phyloP scores from a whole-genome alignment of 208 protist genomes.

The Leishmania martiniquensis region DNA sequence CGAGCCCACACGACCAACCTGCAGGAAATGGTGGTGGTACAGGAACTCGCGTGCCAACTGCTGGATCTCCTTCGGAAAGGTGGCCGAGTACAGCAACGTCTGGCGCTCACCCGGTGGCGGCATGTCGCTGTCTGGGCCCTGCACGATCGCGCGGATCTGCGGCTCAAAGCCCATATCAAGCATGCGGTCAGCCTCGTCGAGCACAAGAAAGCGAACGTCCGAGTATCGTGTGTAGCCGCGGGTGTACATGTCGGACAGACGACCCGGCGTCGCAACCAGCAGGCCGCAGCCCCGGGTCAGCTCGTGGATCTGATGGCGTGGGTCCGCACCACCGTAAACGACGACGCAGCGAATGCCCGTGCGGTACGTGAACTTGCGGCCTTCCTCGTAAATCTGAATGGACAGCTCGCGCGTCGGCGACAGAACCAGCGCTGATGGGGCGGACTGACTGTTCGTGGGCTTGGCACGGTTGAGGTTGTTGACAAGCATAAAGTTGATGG shows the following conservation, averaged over 20 bases:
- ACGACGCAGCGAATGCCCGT: conserved; percentile 94
- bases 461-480: conserved; percentile 67
- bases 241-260: conserved; percentile 88
- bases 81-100: conserved; percentile 99
- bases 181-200: conserved; percentile 99
- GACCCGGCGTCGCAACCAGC: conserved; percentile 93
- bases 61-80: conserved; percentile 99
- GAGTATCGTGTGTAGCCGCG: conserved; percentile 88
- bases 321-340: conserved; percentile 98
- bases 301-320: conserved; percentile 96
- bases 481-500: conserved; percentile 91
- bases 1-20: conserved; percentile 98
- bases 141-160: conserved; percentile 98
- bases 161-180: conserved; percentile 99
- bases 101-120: conserved; percentile 95
- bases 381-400: conserved; percentile 98
- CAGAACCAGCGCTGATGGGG: conserved; percentile 95
- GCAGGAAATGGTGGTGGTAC: conserved; percentile 96
- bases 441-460: conserved; percentile 57
- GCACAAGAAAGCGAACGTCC: conserved; percentile 94
- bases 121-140: conserved; percentile 96
- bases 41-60: conserved; percentile 98
- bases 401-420: conserved; percentile 98
- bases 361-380: conserved; percentile 96
- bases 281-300: conserved; percentile 96